These are phyloP conservation scores for Eucalyptus marginata DNA, from an alignment of 345 rosid genomes.

Conservation along the genomic window DNA sequence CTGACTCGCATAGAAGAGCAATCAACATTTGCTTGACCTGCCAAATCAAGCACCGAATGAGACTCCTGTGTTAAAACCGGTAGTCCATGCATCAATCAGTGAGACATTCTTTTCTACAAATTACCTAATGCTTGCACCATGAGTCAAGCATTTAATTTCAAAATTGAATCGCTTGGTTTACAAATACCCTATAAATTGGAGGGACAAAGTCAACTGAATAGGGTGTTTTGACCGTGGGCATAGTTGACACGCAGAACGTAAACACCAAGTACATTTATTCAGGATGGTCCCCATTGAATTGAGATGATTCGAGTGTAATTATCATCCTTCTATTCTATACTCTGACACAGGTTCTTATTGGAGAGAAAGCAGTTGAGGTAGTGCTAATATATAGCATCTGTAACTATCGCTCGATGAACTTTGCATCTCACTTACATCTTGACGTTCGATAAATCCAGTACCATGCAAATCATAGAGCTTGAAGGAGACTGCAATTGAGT, in stretches of 20 bases:
- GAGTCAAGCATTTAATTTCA: not conserved
- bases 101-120: not conserved
- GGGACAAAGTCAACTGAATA: not conserved
- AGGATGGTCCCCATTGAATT: not conserved
- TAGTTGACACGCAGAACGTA: not conserved
- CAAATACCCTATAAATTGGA: not conserved
- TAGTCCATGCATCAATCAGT: not conserved
- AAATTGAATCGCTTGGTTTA: not conserved
- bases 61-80: not conserved
- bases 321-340: not conserved
- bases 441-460: conserved; percentile 91
- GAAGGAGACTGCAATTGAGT: conserved; percentile 71
- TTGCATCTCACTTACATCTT: conserved; percentile 45
- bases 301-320: not conserved
- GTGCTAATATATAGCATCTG: not conserved
- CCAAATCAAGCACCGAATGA: conserved; percentile 6
- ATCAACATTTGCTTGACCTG: conserved; percentile 98
- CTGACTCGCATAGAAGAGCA: conserved; percentile 94
- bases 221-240: not conserved
- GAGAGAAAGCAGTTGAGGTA: not conserved
- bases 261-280: not conserved
- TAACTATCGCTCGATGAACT: not conserved
- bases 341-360: not conserved
- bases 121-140: not conserved
- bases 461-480: conserved; percentile 88